Base-by-base conservation (phyloP, 441 rosid species). In the Gossypium gossypioides region DNA sequence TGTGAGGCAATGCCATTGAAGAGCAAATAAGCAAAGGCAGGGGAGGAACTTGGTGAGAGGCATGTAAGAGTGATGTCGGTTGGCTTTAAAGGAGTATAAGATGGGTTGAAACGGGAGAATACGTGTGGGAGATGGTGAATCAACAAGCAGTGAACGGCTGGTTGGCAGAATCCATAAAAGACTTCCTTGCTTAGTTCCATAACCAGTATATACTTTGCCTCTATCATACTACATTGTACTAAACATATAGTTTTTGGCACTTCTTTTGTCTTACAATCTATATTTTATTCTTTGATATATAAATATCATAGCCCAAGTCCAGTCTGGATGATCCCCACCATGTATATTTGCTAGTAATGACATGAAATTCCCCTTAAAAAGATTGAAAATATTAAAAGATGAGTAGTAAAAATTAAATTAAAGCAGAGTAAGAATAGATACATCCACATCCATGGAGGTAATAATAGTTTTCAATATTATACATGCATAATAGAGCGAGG, bases 161-260 rank as follows among this genome's bases (percentile, higher is more conserved):
- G 54, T 4, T n/a, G 72, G 10, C 13, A 56, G 29, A 22, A 32
- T 66, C 19, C 44, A 19, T 37, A 59, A 74, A 80, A 25, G 73
- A 77, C 55, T 81, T 78, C 85, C 73, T 85, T 85, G 72, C 85
- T 84, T 86, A 46, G 34, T 72, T 74, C 68, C 76, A 2, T 67
- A 58, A 18, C 72, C 78, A 61, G 76, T 62, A 10, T 10, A 62
- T 87, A 68, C 89, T 85, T 85, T 83, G 66, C 90, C 72, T 63
- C 76, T 0, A 9, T 1, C 1, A 19, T 15, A 69, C 44, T 50
- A 25, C 16, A 2, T 56, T 74, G 37, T 10, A 66, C 9, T 48
- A 10, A 40, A 32, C 4, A 15, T 29, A 6, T 15, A 27, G 16
- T 15, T 18, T 63, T 10, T 10, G n/a, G 52, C 52, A 40, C 68